Evolutionary conservation across 306 rosid species (phyloP).

Genomic region (Albizia julibrissin): DNA sequence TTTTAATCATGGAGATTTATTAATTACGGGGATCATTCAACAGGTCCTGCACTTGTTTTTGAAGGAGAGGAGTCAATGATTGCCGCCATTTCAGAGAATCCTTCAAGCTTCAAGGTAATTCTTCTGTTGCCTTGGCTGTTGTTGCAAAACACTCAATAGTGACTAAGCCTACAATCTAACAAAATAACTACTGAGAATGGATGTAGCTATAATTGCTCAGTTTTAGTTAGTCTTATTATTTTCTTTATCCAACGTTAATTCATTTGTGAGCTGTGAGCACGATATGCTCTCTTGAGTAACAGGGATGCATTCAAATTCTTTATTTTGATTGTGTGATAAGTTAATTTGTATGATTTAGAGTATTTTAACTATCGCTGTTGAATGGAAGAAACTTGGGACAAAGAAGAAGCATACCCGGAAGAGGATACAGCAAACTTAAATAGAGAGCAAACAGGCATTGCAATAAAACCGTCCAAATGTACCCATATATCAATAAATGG

Average conservation of each 20-base stretch:
- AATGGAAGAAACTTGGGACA: not conserved
- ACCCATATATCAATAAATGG: not conserved
- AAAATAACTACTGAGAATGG: not conserved
- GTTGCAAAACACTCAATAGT: not conserved
- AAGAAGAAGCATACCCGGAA: not conserved
- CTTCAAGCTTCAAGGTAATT: conserved; percentile 77
- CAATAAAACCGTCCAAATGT: not conserved
- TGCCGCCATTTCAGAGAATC: conserved; percentile 80
- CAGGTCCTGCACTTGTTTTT: conserved; percentile 93
- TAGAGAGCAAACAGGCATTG: not conserved
- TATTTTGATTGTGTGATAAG: not conserved
- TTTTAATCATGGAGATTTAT: conserved; percentile 9
- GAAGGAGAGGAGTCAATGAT: conserved; percentile 98
- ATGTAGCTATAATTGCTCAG: not conserved
- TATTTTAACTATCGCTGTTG: not conserved
- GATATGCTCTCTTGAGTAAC: not conserved
- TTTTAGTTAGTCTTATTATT: not conserved
- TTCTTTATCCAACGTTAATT: not conserved
- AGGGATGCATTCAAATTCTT: not conserved
- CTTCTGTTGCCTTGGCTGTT: conserved; percentile 13
- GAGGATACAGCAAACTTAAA: not conserved
- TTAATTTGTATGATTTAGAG: not conserved
- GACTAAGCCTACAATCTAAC: not conserved
- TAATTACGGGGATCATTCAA: conserved; percentile 35
- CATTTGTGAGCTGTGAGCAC: not conserved